Evolutionary conservation across 306 rosid species (phyloP).

Genomic region (Lithocarpus polystachyus): DNA sequence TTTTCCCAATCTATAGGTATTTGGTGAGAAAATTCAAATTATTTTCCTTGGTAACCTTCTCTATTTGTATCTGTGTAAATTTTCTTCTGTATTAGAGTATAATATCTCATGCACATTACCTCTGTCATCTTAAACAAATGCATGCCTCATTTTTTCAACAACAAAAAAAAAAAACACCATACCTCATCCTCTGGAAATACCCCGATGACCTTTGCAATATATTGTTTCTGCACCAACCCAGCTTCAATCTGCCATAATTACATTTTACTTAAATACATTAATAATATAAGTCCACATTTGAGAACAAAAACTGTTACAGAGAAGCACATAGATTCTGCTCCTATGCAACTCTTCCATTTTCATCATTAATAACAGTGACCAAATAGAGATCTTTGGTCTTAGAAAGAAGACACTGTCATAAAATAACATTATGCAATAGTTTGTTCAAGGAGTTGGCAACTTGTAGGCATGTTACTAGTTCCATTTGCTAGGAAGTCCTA

Average conservation of each 20-base stretch:
- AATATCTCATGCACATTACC: no score
- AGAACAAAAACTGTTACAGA: neutral
- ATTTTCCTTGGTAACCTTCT: no score
- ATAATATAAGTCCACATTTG: neutral
- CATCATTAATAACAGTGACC: neutral
- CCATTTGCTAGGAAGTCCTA: neutral
- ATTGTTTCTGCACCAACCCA: slow-evolving; percentile 74
- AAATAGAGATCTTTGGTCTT: neutral
- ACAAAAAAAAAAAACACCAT: slow-evolving; percentile 18
- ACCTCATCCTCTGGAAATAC: slow-evolving; percentile 72
- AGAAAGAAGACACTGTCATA: neutral
- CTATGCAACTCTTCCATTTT: neutral
- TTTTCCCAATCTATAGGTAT: no score
- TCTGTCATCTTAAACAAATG: no score
- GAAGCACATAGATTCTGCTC: neutral
- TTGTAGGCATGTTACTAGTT: neutral
- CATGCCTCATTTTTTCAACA: no score
- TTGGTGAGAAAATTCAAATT: no score
- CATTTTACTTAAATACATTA: neutral
- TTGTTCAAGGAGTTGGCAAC: neutral
- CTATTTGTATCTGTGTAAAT: no score
- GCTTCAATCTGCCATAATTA: slow-evolving; percentile 71
- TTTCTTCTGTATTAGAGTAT: no score
- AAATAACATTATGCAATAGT: neutral
- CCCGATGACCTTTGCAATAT: slow-evolving; percentile 75